Evolutionary conservation across 345 rosid species (phyloP).

Genomic region (Rubroshorea leprosula): DNA sequence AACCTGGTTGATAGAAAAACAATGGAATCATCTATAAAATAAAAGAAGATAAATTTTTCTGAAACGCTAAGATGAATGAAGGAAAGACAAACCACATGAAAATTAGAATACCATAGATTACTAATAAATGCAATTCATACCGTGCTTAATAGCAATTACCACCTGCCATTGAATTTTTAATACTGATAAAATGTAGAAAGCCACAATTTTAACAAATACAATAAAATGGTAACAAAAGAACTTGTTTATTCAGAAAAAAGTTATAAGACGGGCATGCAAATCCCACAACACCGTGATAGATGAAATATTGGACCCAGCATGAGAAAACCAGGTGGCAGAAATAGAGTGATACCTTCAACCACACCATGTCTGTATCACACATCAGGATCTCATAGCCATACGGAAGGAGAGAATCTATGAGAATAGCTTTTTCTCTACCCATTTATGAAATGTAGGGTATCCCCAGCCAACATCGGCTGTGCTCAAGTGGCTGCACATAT

Average conservation of each 20-base stretch:
- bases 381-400: conserved; percentile 80
- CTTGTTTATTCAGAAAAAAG: background rate
- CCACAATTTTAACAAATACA: background rate
- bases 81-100: background rate
- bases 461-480: conserved; percentile 98
- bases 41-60: background rate
- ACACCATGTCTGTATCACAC: conserved; percentile 99
- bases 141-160: too few relatives aligned
- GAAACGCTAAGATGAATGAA: background rate
- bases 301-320: background rate
- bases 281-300: background rate
- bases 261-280: too few relatives aligned
- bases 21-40: background rate
- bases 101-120: background rate
- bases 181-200: conserved; percentile 2
- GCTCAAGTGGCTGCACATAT: conserved; percentile 98
- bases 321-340: conserved; percentile 1
- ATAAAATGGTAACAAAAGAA: background rate
- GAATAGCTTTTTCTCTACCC: conserved; percentile 97
- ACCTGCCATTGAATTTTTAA: background rate
- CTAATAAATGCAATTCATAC: too few relatives aligned
- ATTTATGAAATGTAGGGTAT: conserved; percentile 89
- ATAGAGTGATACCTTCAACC: conserved; percentile 67
- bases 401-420: conserved; percentile 77
- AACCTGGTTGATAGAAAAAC: background rate